These are phyloP conservation scores for Ormosia emarginata DNA, from an alignment of 306 rosid species.

Conservation along the genomic window DNA sequence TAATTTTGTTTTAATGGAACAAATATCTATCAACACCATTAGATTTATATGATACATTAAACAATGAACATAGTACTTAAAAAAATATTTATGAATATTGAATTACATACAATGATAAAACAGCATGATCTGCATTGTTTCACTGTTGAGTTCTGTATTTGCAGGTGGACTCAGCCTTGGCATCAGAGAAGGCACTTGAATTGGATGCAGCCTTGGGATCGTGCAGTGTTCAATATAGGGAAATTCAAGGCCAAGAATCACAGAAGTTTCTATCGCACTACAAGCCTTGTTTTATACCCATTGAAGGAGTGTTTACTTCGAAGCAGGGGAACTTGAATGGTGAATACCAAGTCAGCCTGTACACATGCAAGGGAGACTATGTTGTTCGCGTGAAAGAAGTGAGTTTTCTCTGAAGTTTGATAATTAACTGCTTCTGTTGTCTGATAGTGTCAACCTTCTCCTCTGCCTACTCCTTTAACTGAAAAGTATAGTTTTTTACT, in stretches of 20 bases:
- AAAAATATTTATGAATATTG: not conserved
- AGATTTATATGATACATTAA: constrained; percentile 7
- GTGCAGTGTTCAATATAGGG: constrained; percentile 89
- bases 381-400: constrained; percentile 89
- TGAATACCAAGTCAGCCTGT: constrained; percentile 63
- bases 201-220: constrained; percentile 91
- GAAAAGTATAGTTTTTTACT: not conserved
- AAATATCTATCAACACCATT: not conserved
- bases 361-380: constrained; percentile 91
- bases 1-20: not conserved
- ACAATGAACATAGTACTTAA: not conserved
- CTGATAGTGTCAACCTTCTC: not conserved
- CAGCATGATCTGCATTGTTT: constrained; percentile 11
- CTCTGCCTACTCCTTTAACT: not conserved
- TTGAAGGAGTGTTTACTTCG: constrained; percentile 75
- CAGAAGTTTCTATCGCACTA: constrained; percentile 80
- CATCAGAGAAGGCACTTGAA: constrained; percentile 91
- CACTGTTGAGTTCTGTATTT: constrained; percentile 13
- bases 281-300: constrained; percentile 87
- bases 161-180: constrained; percentile 77
- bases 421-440: constrained; percentile 10
- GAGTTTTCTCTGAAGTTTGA: constrained; percentile 31
- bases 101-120: not conserved
- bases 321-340: constrained; percentile 47
- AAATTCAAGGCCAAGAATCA: constrained; percentile 86